Conservation (phyloP, 805 yeast genomes). For the Starmerella apicola region DNA sequence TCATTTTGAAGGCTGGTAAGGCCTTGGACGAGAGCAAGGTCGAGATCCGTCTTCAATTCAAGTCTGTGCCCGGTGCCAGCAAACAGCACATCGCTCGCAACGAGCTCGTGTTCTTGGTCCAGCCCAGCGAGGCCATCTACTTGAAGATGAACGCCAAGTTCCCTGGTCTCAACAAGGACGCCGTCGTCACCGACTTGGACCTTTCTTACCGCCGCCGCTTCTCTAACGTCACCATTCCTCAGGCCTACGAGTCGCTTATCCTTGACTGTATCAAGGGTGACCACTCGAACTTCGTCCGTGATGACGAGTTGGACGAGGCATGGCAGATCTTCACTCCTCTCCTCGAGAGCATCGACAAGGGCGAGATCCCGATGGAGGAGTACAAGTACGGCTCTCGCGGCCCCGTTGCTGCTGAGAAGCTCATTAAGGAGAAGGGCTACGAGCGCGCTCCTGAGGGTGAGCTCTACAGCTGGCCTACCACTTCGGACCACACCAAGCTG, state of each 20-base stretch:
- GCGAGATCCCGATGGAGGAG: slow-evolving; percentile 41
- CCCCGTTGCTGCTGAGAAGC: slow-evolving; percentile 52
- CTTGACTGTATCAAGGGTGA: slow-evolving; percentile 84
- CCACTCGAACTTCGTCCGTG: slow-evolving; percentile 95
- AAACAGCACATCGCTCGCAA: slow-evolving; percentile 70
- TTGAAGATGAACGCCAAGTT: slow-evolving; percentile 85
- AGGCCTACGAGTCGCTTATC: slow-evolving; percentile 92
- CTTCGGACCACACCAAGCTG: slow-evolving; percentile 10
- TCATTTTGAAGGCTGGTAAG: slow-evolving; percentile 92
- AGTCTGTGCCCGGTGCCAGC: slow-evolving; percentile 45
- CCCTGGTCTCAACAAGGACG: slow-evolving; percentile 77
- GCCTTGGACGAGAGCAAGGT: slow-evolving; percentile 93
- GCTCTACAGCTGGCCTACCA: slow-evolving; percentile 74
- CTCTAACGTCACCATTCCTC: slow-evolving; percentile 86
- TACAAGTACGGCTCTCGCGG: slow-evolving; percentile 91
- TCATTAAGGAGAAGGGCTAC: slow-evolving; percentile 60
- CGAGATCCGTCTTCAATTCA: slow-evolving; percentile 87
- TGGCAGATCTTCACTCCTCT: slow-evolving; percentile 93
- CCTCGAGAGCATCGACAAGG: slow-evolving; percentile 63
- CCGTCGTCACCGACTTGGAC: slow-evolving; percentile 81
- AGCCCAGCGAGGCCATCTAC: slow-evolving; percentile 90
- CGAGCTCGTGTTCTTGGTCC: slow-evolving; percentile 86
- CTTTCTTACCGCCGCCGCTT: slow-evolving; percentile 73
- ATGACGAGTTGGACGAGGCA: slow-evolving; percentile 87
- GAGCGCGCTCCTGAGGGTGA: slow-evolving; percentile 43